A percentile compares a stretch with the other conserved stretches of the same genome.
Evolutionary conservation across 202 grass and related monocot genomes (phyloP).

Genomic region (Tripidium arundinaceum): DNA sequence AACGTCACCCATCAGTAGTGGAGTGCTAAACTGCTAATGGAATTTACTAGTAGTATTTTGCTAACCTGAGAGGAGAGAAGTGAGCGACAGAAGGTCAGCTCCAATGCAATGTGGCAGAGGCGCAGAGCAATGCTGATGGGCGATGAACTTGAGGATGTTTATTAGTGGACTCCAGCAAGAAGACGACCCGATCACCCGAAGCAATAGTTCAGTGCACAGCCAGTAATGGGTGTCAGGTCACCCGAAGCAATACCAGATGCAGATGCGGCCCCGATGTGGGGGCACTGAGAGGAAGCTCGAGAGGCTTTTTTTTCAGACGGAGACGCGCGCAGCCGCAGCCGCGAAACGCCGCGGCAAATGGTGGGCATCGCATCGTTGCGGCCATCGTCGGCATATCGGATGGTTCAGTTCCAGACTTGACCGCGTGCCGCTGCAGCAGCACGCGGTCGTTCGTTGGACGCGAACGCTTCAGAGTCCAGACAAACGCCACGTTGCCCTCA

Average conservation of each 20-base stretch:
- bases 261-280: neutral
- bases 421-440: slow-evolving; percentile 19
- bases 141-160: neutral
- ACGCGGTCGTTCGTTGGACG: too few relatives aligned
- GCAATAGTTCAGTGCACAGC: neutral
- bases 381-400: neutral
- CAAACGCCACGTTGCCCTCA: neutral
- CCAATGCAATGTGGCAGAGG: too few relatives aligned
- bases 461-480: neutral
- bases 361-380: too few relatives aligned
- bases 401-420: neutral
- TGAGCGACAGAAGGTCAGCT: neutral
- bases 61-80: neutral
- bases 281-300: neutral
- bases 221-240: too few relatives aligned
- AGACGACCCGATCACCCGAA: neutral
- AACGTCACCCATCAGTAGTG: too few relatives aligned
- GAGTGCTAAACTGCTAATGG: neutral
- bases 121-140: too few relatives aligned
- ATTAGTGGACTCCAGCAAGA: neutral
- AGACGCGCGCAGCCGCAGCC: slow-evolving; percentile 1
- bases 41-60: neutral
- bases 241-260: too few relatives aligned
- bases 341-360: slow-evolving; percentile 7
- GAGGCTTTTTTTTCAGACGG: neutral